A percentile compares a stretch with the other conserved stretches of the same genome.
These are phyloP conservation scores for Periconia digitata DNA, from an alignment of 2,329 filamentous ascomycete species.

Conservation along the genomic window DNA sequence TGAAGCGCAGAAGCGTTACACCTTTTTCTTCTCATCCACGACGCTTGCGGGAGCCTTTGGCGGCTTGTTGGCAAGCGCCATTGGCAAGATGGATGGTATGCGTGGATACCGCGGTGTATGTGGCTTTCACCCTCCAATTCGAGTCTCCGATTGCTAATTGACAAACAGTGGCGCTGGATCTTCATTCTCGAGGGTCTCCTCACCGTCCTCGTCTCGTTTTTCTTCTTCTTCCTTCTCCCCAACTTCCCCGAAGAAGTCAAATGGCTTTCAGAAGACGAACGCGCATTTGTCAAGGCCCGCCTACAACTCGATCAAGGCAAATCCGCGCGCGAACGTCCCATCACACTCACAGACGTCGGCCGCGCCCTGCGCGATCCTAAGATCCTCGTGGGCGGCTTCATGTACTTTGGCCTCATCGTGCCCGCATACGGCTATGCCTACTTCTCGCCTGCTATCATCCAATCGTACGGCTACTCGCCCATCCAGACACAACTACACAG, in stretches of 20 bases:
- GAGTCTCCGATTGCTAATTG: no score
- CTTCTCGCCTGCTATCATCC: slow-evolving; percentile 53
- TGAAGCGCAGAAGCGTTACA: slow-evolving; percentile 89
- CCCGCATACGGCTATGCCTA: slow-evolving; percentile 49
- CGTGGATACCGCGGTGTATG: slow-evolving; percentile 59
- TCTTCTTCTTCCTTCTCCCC: slow-evolving; percentile 52
- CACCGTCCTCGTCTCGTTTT: slow-evolving; percentile 47
- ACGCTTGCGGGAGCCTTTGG: slow-evolving; percentile 82
- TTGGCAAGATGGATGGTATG: slow-evolving; percentile 81
- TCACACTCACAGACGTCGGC: slow-evolving; percentile 46
- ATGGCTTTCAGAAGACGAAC: slow-evolving; percentile 52
- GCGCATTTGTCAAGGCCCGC: slow-evolving; percentile 49
- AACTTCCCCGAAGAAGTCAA: slow-evolving; percentile 54
- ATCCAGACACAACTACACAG: slow-evolving; percentile 58
- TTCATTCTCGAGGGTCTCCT: slow-evolving; percentile 68
- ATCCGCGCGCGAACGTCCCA: slow-evolving; percentile 48
- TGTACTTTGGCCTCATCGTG: slow-evolving; percentile 53
- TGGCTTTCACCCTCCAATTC: no score
- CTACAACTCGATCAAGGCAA: slow-evolving; percentile 52
- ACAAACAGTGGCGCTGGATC: slow-evolving; percentile 74
- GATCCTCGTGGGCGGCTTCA: slow-evolving; percentile 52
- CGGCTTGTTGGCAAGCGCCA: slow-evolving; percentile 79
- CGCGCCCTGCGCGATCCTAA: slow-evolving; percentile 54
- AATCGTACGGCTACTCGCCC: slow-evolving; percentile 52
- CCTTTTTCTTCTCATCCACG: slow-evolving; percentile 88